Conservation (phyloP, 352 stramenopile genomes). For the Globisporangium irregulare region DNA sequence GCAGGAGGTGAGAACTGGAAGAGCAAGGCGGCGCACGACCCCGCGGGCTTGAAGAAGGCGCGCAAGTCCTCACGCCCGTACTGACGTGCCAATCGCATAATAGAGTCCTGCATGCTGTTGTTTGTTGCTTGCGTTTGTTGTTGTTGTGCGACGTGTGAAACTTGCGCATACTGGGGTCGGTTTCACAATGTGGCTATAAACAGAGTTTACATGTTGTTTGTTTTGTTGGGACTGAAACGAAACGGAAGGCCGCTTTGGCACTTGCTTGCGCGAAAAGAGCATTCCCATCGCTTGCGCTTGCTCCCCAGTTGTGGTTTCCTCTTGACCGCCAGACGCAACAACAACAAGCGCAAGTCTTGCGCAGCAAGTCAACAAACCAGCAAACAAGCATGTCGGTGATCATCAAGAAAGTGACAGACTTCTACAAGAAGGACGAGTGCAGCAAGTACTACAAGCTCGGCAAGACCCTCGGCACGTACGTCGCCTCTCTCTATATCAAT, state of each 20-base stretch:
- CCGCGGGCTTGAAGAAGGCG: constrained; percentile 60
- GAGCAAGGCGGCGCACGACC: constrained; percentile 35
- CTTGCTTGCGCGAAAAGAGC: not conserved
- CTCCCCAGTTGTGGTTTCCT: not conserved
- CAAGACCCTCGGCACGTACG: constrained; percentile 86
- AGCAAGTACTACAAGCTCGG: constrained; percentile 90
- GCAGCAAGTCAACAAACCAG: constrained; percentile 1
- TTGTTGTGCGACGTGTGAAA: not conserved
- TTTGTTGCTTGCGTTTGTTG: not conserved
- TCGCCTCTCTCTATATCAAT: constrained; percentile 7
- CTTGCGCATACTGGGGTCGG: not conserved
- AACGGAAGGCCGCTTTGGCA: not conserved
- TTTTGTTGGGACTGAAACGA: not conserved
- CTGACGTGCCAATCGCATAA: constrained; percentile 16
- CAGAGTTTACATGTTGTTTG: not conserved
- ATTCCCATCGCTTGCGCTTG: not conserved
- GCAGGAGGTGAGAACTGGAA: constrained; percentile 12
- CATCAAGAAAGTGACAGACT: constrained; percentile 86
- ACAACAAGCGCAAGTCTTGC: not conserved
- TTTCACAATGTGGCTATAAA: not conserved
- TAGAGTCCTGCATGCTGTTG: not conserved
- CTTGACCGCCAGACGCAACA: not conserved
- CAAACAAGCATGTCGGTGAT: constrained; percentile 56
- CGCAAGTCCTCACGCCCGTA: constrained; percentile 75
- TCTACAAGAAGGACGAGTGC: constrained; percentile 87